These are phyloP conservation scores for Didymella arachidicola DNA, from an alignment of 2,329 filamentous ascomycete species.

Conservation along the genomic window DNA sequence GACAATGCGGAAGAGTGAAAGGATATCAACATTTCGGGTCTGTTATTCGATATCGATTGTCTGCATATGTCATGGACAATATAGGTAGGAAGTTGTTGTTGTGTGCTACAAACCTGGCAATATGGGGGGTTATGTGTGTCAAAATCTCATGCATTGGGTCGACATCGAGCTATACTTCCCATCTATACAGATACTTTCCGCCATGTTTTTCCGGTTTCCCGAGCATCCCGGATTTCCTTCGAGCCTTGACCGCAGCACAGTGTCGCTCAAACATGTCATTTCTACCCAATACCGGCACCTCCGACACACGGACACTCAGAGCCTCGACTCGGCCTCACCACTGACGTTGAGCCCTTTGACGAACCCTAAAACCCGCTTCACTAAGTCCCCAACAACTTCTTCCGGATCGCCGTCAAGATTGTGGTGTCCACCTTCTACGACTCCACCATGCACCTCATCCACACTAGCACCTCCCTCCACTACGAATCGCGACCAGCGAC, in stretches of 20 bases:
- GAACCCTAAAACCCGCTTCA: conserved; percentile 61
- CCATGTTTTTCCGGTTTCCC: background rate
- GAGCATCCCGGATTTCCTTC: background rate
- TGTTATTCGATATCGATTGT: too few relatives aligned
- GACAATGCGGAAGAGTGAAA: too few relatives aligned
- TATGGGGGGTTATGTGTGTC: background rate
- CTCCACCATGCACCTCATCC: conserved; percentile 58
- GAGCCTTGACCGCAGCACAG: background rate
- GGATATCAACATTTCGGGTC: too few relatives aligned
- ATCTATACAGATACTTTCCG: background rate
- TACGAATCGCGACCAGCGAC: conserved; percentile 62
- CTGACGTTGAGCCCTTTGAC: conserved; percentile 41
- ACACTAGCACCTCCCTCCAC: conserved; percentile 56
- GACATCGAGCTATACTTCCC: background rate
- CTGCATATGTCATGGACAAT: background rate
- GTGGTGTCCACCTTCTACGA: conserved; percentile 61
- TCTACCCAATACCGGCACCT: background rate
- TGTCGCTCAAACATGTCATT: background rate
- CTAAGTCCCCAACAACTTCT: conserved; percentile 58
- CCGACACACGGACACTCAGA: background rate
- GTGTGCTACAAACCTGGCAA: background rate
- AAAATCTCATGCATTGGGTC: background rate
- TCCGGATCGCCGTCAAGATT: conserved; percentile 59
- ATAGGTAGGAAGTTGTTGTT: background rate
- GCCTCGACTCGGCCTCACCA: conserved; percentile 8